Evolutionary conservation across 1,139 yeast species (phyloP).

Genomic region (Torulaspora pretoriensis): DNA sequence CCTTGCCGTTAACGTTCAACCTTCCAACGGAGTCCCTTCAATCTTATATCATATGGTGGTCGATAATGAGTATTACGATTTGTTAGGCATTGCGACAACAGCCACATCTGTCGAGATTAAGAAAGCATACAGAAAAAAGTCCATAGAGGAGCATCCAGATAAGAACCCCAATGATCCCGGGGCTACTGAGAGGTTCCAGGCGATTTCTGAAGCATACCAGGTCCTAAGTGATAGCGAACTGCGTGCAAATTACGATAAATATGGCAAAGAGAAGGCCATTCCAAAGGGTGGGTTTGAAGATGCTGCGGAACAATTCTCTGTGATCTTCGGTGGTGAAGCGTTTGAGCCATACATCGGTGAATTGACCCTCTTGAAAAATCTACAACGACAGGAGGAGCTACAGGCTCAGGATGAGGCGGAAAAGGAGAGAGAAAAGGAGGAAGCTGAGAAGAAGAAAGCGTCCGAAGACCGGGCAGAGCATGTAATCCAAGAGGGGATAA

Average conservation of each 20-base stretch:
- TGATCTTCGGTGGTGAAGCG: constrained; percentile 90
- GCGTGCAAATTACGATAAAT: constrained; percentile 74
- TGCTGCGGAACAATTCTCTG: constrained; percentile 80
- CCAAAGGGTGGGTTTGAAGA: constrained; percentile 86
- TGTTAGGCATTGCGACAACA: constrained; percentile 55
- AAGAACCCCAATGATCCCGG: constrained; percentile 76
- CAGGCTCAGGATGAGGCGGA: constrained; percentile 42
- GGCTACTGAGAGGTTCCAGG: constrained; percentile 64
- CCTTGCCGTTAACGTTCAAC: neutral
- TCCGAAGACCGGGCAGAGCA: constrained; percentile 2
- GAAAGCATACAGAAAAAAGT: constrained; percentile 85
- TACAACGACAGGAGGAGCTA: constrained; percentile 58
- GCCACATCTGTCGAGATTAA: constrained; percentile 82
- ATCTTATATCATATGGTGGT: constrained; percentile 58
- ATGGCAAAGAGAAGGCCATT: constrained; percentile 78
- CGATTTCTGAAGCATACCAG: constrained; percentile 66
- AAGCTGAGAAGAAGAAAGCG: constrained; percentile 15
- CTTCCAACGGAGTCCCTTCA: neutral
- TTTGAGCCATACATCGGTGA: constrained; percentile 89
- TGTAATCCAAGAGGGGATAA: constrained; percentile 5
- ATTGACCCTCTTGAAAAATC: constrained; percentile 75
- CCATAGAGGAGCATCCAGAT: constrained; percentile 86
- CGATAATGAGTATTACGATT: constrained; percentile 81
- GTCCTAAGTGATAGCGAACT: constrained; percentile 73
- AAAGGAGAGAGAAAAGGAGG: constrained; percentile 37